Base-by-base conservation (phyloP, 1,139 yeast species). In the Yamadazyma siamensis region DNA sequence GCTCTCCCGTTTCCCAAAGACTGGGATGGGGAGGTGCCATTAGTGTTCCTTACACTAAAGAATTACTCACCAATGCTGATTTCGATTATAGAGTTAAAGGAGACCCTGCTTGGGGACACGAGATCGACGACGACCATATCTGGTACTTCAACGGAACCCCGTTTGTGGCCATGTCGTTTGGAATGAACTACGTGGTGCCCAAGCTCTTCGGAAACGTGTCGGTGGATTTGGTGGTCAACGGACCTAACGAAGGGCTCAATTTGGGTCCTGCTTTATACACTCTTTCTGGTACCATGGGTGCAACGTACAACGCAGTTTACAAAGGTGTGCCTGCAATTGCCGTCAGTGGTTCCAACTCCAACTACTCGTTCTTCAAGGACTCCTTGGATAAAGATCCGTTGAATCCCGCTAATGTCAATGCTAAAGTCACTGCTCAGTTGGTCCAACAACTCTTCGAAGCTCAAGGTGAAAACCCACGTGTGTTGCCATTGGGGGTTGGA, bases 21-120 rank as follows among this genome's bases (percentile, higher is more conserved):
- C 74, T 80, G 3, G 82, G 81, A 5, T 72, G 61, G 54, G 74
- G 76, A 41, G 81, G 81, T 34, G 65, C 65, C 40, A 75, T 75
- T 43, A 61, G 56, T 33, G 49, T 71, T 35, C 75, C 81, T 22
- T 41, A 56, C 31, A 50, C 65, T 30, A 51, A 59, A 35, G 63
- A 58, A 14, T 64, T 72, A 49, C 49, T 56, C 36, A 51, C 61
- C 17, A 57, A 63, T 38, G 74, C 71, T 37, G 71, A 63, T 35
- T 68, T 66, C 40, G 48, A 43, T 33, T 66, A 68, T 46, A 64
- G 59, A 38, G 54, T 54, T 33, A 56, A 56, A 22, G 75, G 75
- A 26, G 56, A 59, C 18, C 74, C 75, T 36, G 56, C 71, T 23
- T 68, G 72, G 71, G 72, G 68, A 34, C 71, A 65, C 38, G 75